A percentile compares a stretch with the other conserved stretches of the same genome.
Conservation (phyloP, 306 rosid genomes). For the Amphicarpaea edgeworthii region DNA sequence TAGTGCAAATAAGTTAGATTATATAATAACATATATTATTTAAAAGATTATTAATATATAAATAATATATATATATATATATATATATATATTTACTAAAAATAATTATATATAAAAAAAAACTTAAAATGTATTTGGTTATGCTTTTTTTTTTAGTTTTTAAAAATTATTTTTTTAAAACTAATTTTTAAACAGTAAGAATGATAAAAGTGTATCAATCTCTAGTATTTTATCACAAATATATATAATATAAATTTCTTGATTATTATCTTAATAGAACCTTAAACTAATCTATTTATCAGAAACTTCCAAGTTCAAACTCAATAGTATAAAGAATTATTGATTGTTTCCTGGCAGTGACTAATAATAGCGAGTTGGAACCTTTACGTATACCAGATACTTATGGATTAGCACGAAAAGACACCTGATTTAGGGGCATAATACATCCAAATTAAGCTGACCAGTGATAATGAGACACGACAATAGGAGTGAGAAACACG, state of each 20-base stretch:
- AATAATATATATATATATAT: no score
- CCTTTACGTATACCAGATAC: neutral
- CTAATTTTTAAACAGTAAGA: neutral
- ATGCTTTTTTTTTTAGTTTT: no score
- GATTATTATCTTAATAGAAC: neutral
- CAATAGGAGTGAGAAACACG: conserved; percentile 3
- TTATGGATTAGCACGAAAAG: neutral
- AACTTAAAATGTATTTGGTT: no score
- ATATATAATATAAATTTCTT: no score
- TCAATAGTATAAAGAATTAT: neutral
- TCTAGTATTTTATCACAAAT: no score
- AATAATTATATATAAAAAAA: no score
- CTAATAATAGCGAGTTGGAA: conserved; percentile 14
- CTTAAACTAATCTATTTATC: neutral
- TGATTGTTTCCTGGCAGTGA: neutral
- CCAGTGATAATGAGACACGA: conserved; percentile 30
- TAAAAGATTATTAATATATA: no score
- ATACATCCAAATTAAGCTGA: conserved; percentile 8
- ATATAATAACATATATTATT: no score
- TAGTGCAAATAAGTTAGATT: no score
- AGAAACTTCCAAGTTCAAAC: conserved; percentile 3
- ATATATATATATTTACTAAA: no score
- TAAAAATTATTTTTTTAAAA: neutral
- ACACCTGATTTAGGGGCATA: neutral
- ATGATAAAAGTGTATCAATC: no score